Evolutionary conservation across 805 yeast species (phyloP), one percentile per base, ranked within the genome.

Genomic region (Maudiozyma bulderi): DNA sequence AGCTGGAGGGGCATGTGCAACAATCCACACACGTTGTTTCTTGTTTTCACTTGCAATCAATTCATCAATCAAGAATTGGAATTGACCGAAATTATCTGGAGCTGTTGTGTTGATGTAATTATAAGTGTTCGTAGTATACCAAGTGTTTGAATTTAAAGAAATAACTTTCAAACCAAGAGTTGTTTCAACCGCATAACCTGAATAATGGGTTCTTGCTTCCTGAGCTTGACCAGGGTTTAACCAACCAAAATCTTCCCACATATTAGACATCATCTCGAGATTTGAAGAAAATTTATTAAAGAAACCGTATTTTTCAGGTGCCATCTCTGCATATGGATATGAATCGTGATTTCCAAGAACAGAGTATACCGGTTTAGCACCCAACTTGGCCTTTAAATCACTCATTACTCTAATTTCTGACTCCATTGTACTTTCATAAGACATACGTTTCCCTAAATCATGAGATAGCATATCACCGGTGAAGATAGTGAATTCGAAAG

Each of bases 241-340:
- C 42, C 42, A 39, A 39, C 42, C 42, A 39, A 9, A 39, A 39
- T 39, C 42, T 39, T 39, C 31, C 30, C 42, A 39, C 30, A 39
- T 39, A 10, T 6, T 8, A 39, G 30, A 20, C 42, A 39, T 39
- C 28, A 39, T 15, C 10, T 20, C 42, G 20, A 29, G 13, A 28
- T 39, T 39, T 10, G 11, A 39, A n/a, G 42, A 26, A 20, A 39
- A 39, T 39, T 39, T 39, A 10, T 39, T 39, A 39, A 5, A 39
- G n/a, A 39, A 39, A 13, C 42, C 30, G 20, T 39, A 39, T 9
- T 20, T 28, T 13, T 39, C 30, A 15, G 42, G 30, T 9, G 42
- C 31, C n/a, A 20, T 20, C 28, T 39, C 30, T 5, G n/a, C 41
- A 39, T 39, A 39, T 13, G 41, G 41, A 26, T 39, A 39, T n/a